Evolutionary conservation across 352 stramenopile species (phyloP).

Genomic region (Phytophthora megakarya): DNA sequence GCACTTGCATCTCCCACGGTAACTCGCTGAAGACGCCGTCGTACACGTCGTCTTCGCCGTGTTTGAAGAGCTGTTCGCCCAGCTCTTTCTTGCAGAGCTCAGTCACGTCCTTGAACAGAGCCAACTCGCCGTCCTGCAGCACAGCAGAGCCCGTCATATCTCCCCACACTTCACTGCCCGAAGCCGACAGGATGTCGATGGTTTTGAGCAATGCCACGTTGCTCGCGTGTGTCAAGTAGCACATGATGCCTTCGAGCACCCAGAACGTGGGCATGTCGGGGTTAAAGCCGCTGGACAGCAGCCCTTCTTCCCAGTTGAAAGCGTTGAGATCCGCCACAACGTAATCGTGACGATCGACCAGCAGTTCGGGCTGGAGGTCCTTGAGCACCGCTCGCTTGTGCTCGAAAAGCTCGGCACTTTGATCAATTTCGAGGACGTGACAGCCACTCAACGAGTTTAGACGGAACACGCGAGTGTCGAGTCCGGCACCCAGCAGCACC

Average conservation of each 20-base stretch:
- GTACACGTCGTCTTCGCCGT: constrained; percentile 53
- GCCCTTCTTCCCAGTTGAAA: constrained; percentile 49
- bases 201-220: constrained; percentile 57
- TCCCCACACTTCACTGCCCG: constrained; percentile 52
- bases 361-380: constrained; percentile 27
- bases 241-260: constrained; percentile 56
- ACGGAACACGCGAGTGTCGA: constrained; percentile 59
- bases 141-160: constrained; percentile 41
- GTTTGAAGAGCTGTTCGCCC: constrained; percentile 40
- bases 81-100: constrained; percentile 55
- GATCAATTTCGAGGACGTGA: constrained; percentile 58
- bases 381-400: constrained; percentile 50
- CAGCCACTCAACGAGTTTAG: constrained; percentile 44
- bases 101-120: constrained; percentile 36
- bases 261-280: constrained; percentile 57
- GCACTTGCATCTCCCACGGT: constrained; percentile 49
- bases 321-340: constrained; percentile 56
- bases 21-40: constrained; percentile 51
- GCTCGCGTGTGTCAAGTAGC: constrained; percentile 45
- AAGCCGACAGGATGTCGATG: constrained; percentile 54
- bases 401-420: constrained; percentile 44
- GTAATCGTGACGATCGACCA: constrained; percentile 45
- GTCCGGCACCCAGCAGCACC: constrained; percentile 54
- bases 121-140: constrained; percentile 24
- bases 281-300: constrained; percentile 51